Evolutionary conservation across 352 stramenopile genomes (phyloP), one percentile per base, ranked within the genome.

Genomic region (Pythium utonaiense): DNA sequence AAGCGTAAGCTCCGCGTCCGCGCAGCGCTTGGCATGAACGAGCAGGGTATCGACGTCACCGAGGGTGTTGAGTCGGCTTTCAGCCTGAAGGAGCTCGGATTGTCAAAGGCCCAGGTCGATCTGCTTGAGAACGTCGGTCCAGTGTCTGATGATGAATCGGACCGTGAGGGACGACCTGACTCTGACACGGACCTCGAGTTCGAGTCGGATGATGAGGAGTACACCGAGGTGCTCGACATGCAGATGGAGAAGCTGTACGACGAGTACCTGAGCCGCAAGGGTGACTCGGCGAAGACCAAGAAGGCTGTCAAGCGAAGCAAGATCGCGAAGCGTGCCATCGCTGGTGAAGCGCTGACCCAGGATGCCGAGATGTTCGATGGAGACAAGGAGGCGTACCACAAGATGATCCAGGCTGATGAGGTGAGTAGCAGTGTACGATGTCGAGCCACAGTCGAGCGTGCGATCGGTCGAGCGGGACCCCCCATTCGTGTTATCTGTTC

Each of bases 401-500:
- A 93, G 77, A 85, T 94, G 83, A 94, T 95, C 66, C 87, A 92
- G 25, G 78, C 81, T 0, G 84, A 94, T 28, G 86, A 90, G 82
- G 86, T 94, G 75, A 64, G 83, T 90, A 42, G 24, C 44, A 8
- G 42, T 31, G 27, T 51, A 21, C 22, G 40, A 47, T 10, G 22
- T 24, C 7, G 22, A 30, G 44, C 25, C 22, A 34, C 44, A 30
- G 44, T 34, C 44, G 1, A 51, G 44, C 44, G 24, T 14, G 44
- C 44, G 44, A 51, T 44, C 21, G 2, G 6, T 56, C 30, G 16
- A 30, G 8, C 73, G 49, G 17, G 8, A 55, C 66, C 69, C 85
- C 85, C 85, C 81, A 88, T 90, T 81, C 82, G 85, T 95, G 85
- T 95, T 95, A 91, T 95, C 83, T 95, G 85, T 92, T 93, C 83